Conservation (phyloP, 257 asterid species). For the Avicennia marina region DNA sequence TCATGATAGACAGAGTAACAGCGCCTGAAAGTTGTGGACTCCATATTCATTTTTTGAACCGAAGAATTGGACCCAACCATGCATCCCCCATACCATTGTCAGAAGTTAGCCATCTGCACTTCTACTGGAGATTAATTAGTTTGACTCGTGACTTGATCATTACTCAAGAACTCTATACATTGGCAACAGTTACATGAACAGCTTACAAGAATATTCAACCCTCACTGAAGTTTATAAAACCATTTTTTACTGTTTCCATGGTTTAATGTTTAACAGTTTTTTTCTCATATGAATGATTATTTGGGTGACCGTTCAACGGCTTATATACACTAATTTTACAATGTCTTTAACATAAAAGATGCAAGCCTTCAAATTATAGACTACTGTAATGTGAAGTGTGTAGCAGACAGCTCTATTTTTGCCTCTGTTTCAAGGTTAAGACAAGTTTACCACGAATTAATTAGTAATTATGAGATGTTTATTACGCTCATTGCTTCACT, state of each 20-base stretch:
- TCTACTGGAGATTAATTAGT: neutral
- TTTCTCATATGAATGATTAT: too few relatives aligned
- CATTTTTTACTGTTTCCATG: too few relatives aligned
- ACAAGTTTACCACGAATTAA: neutral
- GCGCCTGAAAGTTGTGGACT: slow-evolving; percentile 11
- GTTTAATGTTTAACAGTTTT: too few relatives aligned
- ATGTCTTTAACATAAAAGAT: too few relatives aligned
- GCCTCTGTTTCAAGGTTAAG: neutral
- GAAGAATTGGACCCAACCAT: slow-evolving; percentile 1
- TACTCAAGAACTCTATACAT: neutral
- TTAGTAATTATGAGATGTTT: neutral
- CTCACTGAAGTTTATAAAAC: too few relatives aligned
- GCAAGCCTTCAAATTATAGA: too few relatives aligned
- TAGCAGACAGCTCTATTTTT: neutral
- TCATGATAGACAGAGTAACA: slow-evolving; percentile 25
- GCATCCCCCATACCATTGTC: slow-evolving; percentile 8
- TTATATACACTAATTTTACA: too few relatives aligned
- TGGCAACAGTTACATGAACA: too few relatives aligned
- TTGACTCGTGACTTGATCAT: neutral
- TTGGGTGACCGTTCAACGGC: too few relatives aligned
- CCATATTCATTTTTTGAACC: slow-evolving; percentile 6
- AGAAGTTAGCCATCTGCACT: slow-evolving; percentile 1
- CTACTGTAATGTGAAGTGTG: too few relatives aligned
- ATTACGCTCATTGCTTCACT: neutral
- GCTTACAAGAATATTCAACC: too few relatives aligned